Percentiles rank a stretch among this genome's conserved stretches.
These are phyloP conservation scores for Earliella scabrosa DNA, from an alignment of 1,284 basidiomycete species.

Conservation along the genomic window DNA sequence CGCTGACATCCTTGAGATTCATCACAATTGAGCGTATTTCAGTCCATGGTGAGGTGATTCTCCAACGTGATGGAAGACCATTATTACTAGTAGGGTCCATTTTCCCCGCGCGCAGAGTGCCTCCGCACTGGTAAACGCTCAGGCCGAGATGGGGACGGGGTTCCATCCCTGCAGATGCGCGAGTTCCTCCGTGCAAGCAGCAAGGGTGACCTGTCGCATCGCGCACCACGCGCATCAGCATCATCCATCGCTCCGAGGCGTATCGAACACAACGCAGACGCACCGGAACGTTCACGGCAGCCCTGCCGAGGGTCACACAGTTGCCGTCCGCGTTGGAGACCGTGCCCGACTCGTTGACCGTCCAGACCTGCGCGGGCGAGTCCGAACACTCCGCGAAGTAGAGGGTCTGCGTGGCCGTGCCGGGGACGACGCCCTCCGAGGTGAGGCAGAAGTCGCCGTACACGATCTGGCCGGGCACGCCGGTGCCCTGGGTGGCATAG, in stretches of 20 bases:
- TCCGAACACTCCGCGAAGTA: slow-evolving; percentile 13
- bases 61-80: too few species aligned
- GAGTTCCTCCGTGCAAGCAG: slow-evolving; percentile 3
- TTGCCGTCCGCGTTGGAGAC: slow-evolving; percentile 23
- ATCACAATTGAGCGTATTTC: too few species aligned
- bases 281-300: slow-evolving; percentile 8
- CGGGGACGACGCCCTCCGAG: slow-evolving; percentile 15
- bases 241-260: not conserved
- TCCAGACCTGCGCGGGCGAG: slow-evolving; percentile 11
- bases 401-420: slow-evolving; percentile 7
- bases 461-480: slow-evolving; percentile 14
- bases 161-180: slow-evolving; percentile 7
- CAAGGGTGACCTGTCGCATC: slow-evolving; percentile 4
- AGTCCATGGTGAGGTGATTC: too few species aligned
- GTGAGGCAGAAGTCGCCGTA: slow-evolving; percentile 18
- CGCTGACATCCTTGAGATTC: too few species aligned
- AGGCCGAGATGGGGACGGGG: slow-evolving; percentile 4
- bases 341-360: slow-evolving; percentile 9
- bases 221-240: not conserved
- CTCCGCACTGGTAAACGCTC: too few species aligned
- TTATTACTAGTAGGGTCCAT: too few species aligned
- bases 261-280: not conserved
- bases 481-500: slow-evolving; percentile 1
- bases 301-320: slow-evolving; percentile 17
- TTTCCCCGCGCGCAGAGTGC: too few species aligned